Evolutionary conservation across 2,329 filamentous ascomycete genomes (phyloP).

Genomic region (Huntiella omanensis): DNA sequence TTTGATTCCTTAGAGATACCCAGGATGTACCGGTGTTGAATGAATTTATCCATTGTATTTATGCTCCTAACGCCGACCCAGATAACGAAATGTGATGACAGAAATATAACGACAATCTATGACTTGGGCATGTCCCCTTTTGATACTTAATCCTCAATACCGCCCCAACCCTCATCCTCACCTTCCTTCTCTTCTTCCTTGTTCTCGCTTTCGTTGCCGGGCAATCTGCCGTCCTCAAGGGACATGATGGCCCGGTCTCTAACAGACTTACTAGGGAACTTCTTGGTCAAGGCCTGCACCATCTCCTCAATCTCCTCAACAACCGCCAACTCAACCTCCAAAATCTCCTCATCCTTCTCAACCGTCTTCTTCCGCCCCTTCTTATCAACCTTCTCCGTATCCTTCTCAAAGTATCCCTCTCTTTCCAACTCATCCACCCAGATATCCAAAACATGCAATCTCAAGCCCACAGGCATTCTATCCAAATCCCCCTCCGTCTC

Average conservation of each 20-base stretch:
- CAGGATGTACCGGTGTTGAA: not conserved
- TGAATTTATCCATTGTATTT: constrained; percentile 1
- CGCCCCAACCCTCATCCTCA: constrained; percentile 43
- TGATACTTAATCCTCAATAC: constrained; percentile 38
- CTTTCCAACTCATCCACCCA: constrained; percentile 81
- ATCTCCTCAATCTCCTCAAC: constrained; percentile 37
- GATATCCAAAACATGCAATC: constrained; percentile 75
- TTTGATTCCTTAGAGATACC: not conserved
- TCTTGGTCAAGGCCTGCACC: constrained; percentile 33
- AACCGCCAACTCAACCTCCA: constrained; percentile 26
- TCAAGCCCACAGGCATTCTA: constrained; percentile 62
- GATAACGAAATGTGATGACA: constrained; percentile 6
- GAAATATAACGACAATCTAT: constrained; percentile 4
- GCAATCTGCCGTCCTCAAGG: constrained; percentile 55
- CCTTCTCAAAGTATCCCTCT: constrained; percentile 32
- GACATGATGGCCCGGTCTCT: constrained; percentile 50
- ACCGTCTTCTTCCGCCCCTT: constrained; percentile 19
- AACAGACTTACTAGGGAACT: constrained; percentile 49
- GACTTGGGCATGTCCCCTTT: not conserved
- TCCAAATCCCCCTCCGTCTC: constrained; percentile 22
- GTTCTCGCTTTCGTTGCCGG: constrained; percentile 29
- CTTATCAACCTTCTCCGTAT: constrained; percentile 18
- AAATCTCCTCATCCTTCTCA: constrained; percentile 6
- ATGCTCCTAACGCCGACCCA: constrained; percentile 10
- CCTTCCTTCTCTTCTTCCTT: constrained; percentile 18